These are phyloP conservation scores for Saraca asoca DNA, from an alignment of 331 rosid species.

Conservation along the genomic window DNA sequence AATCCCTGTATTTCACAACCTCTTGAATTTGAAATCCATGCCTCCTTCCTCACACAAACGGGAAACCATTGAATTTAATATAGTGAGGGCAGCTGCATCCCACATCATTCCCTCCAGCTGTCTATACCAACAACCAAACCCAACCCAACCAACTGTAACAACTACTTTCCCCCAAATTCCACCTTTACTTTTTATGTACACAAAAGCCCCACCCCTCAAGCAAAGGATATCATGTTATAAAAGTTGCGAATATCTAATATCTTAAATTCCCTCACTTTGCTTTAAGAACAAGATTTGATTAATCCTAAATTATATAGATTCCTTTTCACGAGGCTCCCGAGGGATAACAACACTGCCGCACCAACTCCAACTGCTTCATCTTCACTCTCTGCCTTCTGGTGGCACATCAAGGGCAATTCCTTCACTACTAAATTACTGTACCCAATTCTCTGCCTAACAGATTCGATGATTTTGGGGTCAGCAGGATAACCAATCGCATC, in stretches of 20 bases:
- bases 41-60: slow-evolving; percentile 44
- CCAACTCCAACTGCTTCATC: slow-evolving; percentile 74
- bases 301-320: slow-evolving; percentile 82
- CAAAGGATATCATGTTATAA: slow-evolving; percentile 60
- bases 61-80: slow-evolving; percentile 40
- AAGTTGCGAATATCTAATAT: slow-evolving; percentile 29
- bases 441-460: slow-evolving; percentile 76
- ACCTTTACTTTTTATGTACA: slow-evolving; percentile 61
- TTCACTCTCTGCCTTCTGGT: slow-evolving; percentile 50
- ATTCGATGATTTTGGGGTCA: slow-evolving; percentile 61
- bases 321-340: slow-evolving; percentile 86
- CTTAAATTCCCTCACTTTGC: slow-evolving; percentile 32
- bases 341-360: slow-evolving; percentile 81
- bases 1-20: too few relatives aligned
- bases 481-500: slow-evolving; percentile 68
- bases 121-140: slow-evolving; percentile 56
- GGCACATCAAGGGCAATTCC: slow-evolving; percentile 61
- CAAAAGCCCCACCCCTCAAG: slow-evolving; percentile 54
- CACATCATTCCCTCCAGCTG: slow-evolving; percentile 29
- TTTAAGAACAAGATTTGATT: slow-evolving; percentile 76
- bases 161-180: slow-evolving; percentile 58
- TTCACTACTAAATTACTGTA: slow-evolving; percentile 63
- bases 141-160: slow-evolving; percentile 51
- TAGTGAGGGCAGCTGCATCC: slow-evolving; percentile 26
- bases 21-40: slow-evolving; percentile 19